Evolutionary conservation across 495 filamentous ascomycete species (phyloP).

Genomic region (Arthonia radiata): DNA sequence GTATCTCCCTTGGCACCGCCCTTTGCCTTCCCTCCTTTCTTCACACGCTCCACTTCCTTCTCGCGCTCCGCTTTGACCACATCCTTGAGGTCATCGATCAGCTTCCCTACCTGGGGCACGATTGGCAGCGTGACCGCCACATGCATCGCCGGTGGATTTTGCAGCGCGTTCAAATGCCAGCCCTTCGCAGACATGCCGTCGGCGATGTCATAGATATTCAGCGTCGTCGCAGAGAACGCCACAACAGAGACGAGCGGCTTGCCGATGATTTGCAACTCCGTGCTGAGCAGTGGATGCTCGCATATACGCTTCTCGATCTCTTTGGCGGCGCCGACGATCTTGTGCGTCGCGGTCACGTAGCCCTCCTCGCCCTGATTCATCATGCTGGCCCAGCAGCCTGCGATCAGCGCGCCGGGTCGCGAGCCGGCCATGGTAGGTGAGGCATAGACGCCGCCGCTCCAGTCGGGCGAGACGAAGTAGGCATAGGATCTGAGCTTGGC

Average conservation of each 20-base stretch:
- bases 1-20: constrained; percentile 43
- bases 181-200: constrained; percentile 59
- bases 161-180: constrained; percentile 91
- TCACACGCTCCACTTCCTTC: constrained; percentile 33
- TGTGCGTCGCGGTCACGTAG: constrained; percentile 60
- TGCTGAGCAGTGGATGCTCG: constrained; percentile 32
- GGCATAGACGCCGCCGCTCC: constrained; percentile 89
- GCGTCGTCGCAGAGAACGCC: constrained; percentile 51
- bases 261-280: constrained; percentile 59
- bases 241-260: constrained; percentile 74
- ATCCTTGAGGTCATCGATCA: constrained; percentile 51
- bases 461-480: constrained; percentile 88
- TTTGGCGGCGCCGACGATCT: constrained; percentile 72
- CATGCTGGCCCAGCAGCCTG: constrained; percentile 74
- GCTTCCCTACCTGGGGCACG: constrained; percentile 47
- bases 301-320: constrained; percentile 55
- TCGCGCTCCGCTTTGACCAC: constrained; percentile 56
- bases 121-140: constrained; percentile 85
- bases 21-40: constrained; percentile 35
- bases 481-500: constrained; percentile 56
- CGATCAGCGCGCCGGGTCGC: constrained; percentile 78
- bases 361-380: constrained; percentile 76
- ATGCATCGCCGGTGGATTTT: constrained; percentile 82
- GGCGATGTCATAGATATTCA: constrained; percentile 45
- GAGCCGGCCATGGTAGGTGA: constrained; percentile 78